A percentile compares a stretch with the other conserved stretches of the same genome.
Conservation (phyloP, 2,329 filamentous ascomycete genomes). For the Waltergamsia citrina region DNA sequence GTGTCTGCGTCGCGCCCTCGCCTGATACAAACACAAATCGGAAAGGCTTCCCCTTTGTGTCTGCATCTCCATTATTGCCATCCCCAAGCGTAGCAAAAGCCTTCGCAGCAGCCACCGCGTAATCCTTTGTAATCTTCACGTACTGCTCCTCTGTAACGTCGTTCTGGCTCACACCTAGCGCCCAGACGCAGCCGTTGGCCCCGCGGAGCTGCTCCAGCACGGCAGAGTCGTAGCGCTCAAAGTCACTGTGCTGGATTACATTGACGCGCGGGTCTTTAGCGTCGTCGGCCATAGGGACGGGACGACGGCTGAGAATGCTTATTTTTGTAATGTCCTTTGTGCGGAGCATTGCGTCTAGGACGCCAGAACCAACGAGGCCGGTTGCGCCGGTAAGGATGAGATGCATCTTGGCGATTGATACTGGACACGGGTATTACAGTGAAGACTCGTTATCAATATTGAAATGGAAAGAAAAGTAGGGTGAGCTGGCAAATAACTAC, state of each 20-base stretch:
- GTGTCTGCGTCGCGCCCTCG: conserved; percentile 46
- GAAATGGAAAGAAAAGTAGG: too few species aligned
- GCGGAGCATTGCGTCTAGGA: conserved; percentile 53
- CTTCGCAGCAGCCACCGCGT: conserved; percentile 51
- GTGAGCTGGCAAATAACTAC: too few species aligned
- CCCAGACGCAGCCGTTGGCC: conserved; percentile 65
- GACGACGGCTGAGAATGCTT: conserved; percentile 57
- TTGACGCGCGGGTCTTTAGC: conserved; percentile 48
- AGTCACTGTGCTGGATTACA: conserved; percentile 62
- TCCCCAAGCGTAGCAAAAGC: conserved; percentile 42
- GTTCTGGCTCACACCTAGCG: conserved; percentile 55
- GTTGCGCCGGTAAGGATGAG: conserved; percentile 62
- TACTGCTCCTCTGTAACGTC: conserved; percentile 57
- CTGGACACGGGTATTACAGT: too few species aligned
- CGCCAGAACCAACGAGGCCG: conserved; percentile 52
- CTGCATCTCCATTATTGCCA: conserved; percentile 10
- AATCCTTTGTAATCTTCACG: conserved; percentile 57
- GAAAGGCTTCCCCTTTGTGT: conserved; percentile 33
- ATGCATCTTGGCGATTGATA: too few species aligned
- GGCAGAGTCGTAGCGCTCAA: conserved; percentile 44
- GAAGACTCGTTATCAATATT: too few species aligned
- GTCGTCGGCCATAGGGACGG: conserved; percentile 52
- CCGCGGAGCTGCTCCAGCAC: conserved; percentile 51
- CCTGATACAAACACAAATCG: conserved; percentile 66
- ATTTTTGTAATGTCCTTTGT: conserved; percentile 48